phyloP scores from a whole-genome alignment of 2,329 filamentous ascomycete genomes.

The Bisporella sp. region DNA sequence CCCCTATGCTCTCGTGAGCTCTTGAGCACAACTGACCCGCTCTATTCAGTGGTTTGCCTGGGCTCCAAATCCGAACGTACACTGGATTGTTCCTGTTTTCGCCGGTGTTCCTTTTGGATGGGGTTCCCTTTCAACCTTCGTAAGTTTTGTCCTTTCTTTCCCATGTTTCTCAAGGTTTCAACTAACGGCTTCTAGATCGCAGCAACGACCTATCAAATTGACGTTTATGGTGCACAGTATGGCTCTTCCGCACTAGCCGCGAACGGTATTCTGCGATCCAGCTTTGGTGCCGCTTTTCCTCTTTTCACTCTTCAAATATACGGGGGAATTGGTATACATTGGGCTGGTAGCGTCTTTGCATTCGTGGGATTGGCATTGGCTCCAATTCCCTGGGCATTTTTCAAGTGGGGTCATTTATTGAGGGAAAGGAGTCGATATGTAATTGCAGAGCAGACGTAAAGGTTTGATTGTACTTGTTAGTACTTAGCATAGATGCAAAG shows the following conservation, averaged over 20 bases:
- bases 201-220: conserved; percentile 44
- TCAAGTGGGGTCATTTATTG: conserved; percentile 34
- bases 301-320: conserved; percentile 52
- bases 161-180: no score
- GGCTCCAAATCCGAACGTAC: conserved; percentile 38
- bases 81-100: conserved; percentile 43
- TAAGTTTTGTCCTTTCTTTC: no score
- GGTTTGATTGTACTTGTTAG: no score
- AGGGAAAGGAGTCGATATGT: conserved; percentile 11
- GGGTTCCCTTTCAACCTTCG: conserved; percentile 39
- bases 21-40: no score
- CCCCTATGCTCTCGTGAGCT: no score
- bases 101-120: conserved; percentile 50
- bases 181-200: conserved; percentile 11
- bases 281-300: conserved; percentile 49
- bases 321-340: conserved; percentile 28
- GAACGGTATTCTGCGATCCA: conserved; percentile 50
- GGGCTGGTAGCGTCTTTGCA: conserved; percentile 30
- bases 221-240: conserved; percentile 47
- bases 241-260: conserved; percentile 54
- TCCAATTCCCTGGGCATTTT: conserved; percentile 47
- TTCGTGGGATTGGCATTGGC: conserved; percentile 41
- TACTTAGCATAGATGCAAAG: no score
- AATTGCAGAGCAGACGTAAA: no score
- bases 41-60: conserved; percentile 45